These are phyloP conservation scores for Trifolium dubium DNA, from an alignment of 306 rosid genomes.

Conservation along the genomic window DNA sequence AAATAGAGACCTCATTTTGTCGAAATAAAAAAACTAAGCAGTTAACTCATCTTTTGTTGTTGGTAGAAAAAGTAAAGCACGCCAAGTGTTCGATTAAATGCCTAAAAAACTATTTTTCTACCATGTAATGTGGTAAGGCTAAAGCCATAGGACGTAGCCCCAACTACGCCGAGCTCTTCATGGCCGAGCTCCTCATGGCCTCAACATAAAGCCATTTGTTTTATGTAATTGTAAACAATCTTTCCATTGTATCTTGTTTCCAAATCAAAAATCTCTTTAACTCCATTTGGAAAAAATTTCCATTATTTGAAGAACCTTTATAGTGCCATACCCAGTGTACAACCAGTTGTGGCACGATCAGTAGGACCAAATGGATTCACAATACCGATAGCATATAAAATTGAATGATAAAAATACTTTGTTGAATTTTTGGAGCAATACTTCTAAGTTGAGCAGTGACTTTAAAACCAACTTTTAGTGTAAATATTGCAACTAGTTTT, in stretches of 20 bases:
- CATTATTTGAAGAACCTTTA: conserved; percentile 36
- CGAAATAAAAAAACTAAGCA: no score
- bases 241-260: not conserved
- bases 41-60: no score
- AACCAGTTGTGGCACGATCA: conserved; percentile 54
- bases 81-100: no score
- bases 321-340: conserved; percentile 62
- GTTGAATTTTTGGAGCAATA: conserved; percentile 45
- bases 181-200: no score
- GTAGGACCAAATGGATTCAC: conserved; percentile 67
- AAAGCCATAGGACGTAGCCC: no score
- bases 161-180: no score
- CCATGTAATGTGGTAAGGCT: no score
- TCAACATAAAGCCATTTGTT: no score
- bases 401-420: conserved; percentile 52
- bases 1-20: no score
- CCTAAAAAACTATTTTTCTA: no score
- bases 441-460: conserved; percentile 44
- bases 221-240: no score
- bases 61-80: no score
- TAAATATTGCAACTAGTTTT: conserved; percentile 53
- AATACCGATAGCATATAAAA: conserved; percentile 65
- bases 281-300: conserved; percentile 51
- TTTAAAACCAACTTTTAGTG: conserved; percentile 51
- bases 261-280: conserved; percentile 62